phyloP scores from a whole-genome alignment of 805 yeast genomes.

The Deakozyma indianensis region DNA sequence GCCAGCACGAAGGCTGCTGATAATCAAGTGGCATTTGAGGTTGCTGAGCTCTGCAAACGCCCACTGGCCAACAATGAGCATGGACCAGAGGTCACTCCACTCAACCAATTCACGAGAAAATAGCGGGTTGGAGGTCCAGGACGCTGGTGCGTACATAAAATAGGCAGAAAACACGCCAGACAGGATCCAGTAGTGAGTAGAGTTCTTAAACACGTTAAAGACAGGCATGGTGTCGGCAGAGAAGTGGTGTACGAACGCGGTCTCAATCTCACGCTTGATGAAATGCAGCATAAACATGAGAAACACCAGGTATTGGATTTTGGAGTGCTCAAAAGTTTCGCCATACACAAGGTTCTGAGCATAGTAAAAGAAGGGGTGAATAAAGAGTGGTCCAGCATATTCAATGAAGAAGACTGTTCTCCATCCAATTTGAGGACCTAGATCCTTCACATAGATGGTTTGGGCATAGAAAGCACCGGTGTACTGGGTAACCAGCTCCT shows the following conservation, averaged over 20 bases:
- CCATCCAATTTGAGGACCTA: conserved; percentile 92
- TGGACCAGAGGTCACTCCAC: neutral
- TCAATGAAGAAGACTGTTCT: conserved; percentile 78
- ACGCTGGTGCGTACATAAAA: conserved; percentile 32
- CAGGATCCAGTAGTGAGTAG: conserved; percentile 84
- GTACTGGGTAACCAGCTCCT: conserved; percentile 31
- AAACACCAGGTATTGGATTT: conserved; percentile 40
- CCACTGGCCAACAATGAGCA: conserved; percentile 18
- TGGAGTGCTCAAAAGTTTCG: conserved; percentile 25
- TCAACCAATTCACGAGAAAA: conserved; percentile 7
- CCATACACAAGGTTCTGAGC: conserved; percentile 23
- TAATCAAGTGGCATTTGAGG: conserved; percentile 51
- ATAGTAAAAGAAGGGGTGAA: conserved; percentile 57
- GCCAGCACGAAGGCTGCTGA: conserved; percentile 38
- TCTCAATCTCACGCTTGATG: conserved; percentile 78
- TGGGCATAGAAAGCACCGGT: conserved; percentile 25
- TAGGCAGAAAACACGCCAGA: conserved; percentile 51
- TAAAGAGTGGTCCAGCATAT: conserved; percentile 75
- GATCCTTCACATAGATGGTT: conserved; percentile 58
- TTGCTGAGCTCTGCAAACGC: conserved; percentile 55
- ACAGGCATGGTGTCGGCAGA: conserved; percentile 89
- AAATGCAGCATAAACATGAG: conserved; percentile 58
- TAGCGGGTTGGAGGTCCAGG: conserved; percentile 13
- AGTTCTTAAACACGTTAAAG: conserved; percentile 74
- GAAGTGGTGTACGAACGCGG: conserved; percentile 70